Evolutionary conservation across 2,329 filamentous ascomycete species (phyloP).

Genomic region (Neospermospora avenae): DNA sequence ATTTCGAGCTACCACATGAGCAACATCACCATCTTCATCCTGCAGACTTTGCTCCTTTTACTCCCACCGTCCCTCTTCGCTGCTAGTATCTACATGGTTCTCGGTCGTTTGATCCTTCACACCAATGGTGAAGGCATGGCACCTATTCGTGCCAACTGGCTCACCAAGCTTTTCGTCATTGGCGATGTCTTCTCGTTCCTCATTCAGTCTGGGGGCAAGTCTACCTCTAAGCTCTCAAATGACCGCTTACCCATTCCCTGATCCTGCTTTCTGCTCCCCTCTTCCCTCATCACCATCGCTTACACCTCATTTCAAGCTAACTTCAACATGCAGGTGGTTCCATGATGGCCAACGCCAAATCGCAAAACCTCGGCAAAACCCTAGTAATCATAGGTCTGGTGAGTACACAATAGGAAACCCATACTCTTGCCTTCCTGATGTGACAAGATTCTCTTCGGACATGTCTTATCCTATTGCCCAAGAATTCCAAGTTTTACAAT

Average conservation of each 20-base stretch:
- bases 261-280: too few relatives aligned
- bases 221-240: background rate
- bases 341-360: slow-evolving; percentile 30
- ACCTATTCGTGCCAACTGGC: slow-evolving; percentile 38
- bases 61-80: slow-evolving; percentile 40
- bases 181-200: slow-evolving; percentile 44
- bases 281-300: too few relatives aligned
- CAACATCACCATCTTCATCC: slow-evolving; percentile 34
- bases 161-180: slow-evolving; percentile 46
- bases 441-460: too few relatives aligned
- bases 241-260: background rate
- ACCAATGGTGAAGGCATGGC: slow-evolving; percentile 38
- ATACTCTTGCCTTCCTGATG: too few relatives aligned
- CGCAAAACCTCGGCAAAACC: slow-evolving; percentile 36
- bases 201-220: slow-evolving; percentile 38
- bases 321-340: slow-evolving; percentile 21
- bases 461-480: too few relatives aligned
- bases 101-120: slow-evolving; percentile 36
- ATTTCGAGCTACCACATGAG: slow-evolving; percentile 22
- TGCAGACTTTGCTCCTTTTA: slow-evolving; percentile 38
- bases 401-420: too few relatives aligned
- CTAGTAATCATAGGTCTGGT: slow-evolving; percentile 46
- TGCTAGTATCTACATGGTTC: slow-evolving; percentile 40
- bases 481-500: too few relatives aligned
- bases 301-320: background rate